Evolutionary conservation across 2,329 filamentous ascomycete genomes (phyloP).

Genomic region (Diaporthe humulicola): DNA sequence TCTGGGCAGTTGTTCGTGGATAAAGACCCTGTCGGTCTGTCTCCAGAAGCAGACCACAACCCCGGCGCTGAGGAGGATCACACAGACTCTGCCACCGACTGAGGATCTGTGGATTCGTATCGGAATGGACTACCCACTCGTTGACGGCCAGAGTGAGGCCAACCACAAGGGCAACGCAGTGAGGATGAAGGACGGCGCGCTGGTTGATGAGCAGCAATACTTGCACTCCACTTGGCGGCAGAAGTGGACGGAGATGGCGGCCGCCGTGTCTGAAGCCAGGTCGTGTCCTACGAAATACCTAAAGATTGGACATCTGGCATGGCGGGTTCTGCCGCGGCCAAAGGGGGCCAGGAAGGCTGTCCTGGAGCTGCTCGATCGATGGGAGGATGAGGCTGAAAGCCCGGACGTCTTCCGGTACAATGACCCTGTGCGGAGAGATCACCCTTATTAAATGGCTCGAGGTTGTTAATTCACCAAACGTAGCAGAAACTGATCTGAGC

Average conservation of each 20-base stretch:
- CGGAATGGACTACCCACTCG: constrained; percentile 33
- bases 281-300: constrained; percentile 31
- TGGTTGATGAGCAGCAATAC: constrained; percentile 32
- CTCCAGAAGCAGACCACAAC: constrained; percentile 19
- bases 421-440: constrained; percentile 29
- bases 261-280: neutral
- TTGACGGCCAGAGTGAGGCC: neutral
- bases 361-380: constrained; percentile 22
- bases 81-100: neutral
- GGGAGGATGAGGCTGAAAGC: constrained; percentile 27
- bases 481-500: neutral
- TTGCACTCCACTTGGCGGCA: constrained; percentile 17
- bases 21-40: constrained; percentile 22
- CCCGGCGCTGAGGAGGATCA: neutral
- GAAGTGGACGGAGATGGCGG: constrained; percentile 30
- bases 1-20: constrained; percentile 12
- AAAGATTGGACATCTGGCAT: constrained; percentile 34
- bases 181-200: constrained; percentile 1
- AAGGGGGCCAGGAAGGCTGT: neutral
- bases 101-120: constrained; percentile 30
- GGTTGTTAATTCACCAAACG: neutral
- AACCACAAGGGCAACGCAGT: constrained; percentile 30
- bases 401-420: constrained; percentile 28
- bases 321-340: constrained; percentile 10
- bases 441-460: neutral